phyloP scores from a whole-genome alignment of 192 early-diverging fungal species.

The Umbelopsis ramanniana region DNA sequence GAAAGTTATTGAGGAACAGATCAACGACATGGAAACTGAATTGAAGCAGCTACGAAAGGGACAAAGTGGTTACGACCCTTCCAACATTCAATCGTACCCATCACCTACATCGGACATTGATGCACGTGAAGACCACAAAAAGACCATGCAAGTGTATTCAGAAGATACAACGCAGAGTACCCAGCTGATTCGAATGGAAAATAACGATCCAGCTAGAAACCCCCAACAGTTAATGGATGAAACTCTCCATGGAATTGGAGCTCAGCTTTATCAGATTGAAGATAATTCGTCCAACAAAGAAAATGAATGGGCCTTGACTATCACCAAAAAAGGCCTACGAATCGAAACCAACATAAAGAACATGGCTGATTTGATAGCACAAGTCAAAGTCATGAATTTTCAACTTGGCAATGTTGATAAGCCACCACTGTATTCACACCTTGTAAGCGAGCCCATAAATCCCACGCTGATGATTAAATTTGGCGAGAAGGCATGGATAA shows the following conservation, averaged over 20 bases:
- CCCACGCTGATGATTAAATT: neutral
- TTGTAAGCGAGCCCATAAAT: neutral
- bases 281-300: neutral
- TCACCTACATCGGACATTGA: neutral
- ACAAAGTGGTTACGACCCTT: neutral
- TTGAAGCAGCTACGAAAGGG: neutral
- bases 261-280: conserved; percentile 9
- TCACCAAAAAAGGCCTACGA: neutral
- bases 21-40: neutral
- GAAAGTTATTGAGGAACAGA: neutral
- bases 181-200: neutral
- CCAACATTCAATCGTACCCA: neutral
- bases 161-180: neutral
- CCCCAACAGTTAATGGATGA: neutral
- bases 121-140: neutral
- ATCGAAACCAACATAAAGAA: conserved; percentile 2
- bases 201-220: too few relatives aligned
- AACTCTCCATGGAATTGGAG: neutral
- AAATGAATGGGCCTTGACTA: neutral
- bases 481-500: neutral
- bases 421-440: neutral
- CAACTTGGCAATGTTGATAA: neutral
- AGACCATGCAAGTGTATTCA: too few relatives aligned
- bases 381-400: neutral
- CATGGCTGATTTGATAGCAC: neutral